These are phyloP conservation scores for Exophiala lecanii-corni DNA, from an alignment of 2,329 filamentous ascomycete species.

Conservation along the genomic window DNA sequence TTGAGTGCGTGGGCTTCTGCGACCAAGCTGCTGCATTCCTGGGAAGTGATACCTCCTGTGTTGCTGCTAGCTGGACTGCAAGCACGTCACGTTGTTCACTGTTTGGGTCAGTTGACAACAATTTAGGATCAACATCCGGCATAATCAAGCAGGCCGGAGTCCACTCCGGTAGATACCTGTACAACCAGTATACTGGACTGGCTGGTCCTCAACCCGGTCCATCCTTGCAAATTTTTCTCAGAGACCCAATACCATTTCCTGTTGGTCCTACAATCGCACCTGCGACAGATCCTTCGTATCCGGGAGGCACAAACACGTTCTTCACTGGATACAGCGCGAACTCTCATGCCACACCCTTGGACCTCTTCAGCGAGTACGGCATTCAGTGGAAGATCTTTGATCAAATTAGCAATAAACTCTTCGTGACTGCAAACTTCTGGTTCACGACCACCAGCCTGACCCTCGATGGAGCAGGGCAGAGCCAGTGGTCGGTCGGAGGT, in stretches of 20 bases:
- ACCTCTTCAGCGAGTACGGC: slow-evolving; percentile 3
- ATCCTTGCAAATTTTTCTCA: slow-evolving; percentile 6
- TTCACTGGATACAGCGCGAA: slow-evolving; percentile 7
- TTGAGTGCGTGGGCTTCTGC: slow-evolving; percentile 10
- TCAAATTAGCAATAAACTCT: slow-evolving; percentile 42
- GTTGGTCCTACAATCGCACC: slow-evolving; percentile 4
- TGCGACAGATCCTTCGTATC: slow-evolving; percentile 3
- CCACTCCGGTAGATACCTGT: slow-evolving; percentile 11
- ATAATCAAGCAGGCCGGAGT: slow-evolving; percentile 6
- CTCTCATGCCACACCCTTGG: slow-evolving; percentile 8
- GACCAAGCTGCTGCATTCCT: slow-evolving; percentile 4
- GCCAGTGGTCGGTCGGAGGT: slow-evolving; percentile 2
- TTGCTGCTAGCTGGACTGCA: slow-evolving; percentile 9
- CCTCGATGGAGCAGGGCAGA: slow-evolving; percentile 6
- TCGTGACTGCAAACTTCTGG: slow-evolving; percentile 41
- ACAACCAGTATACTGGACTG: not conserved
- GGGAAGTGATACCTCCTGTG: slow-evolving; percentile 1
- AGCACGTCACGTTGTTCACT: slow-evolving; percentile 9
- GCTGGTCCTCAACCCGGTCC: not conserved
- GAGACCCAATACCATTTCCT: slow-evolving; percentile 10
- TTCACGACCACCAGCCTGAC: slow-evolving; percentile 29
- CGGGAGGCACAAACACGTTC: slow-evolving; percentile 13
- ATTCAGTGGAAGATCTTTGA: slow-evolving; percentile 24
- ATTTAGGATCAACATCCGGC: slow-evolving; percentile 4
- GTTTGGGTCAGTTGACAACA: slow-evolving; percentile 8